These are phyloP conservation scores for Kwoniella heveanensis DNA, from an alignment of 768 basidiomycete species.

Conservation along the genomic window DNA sequence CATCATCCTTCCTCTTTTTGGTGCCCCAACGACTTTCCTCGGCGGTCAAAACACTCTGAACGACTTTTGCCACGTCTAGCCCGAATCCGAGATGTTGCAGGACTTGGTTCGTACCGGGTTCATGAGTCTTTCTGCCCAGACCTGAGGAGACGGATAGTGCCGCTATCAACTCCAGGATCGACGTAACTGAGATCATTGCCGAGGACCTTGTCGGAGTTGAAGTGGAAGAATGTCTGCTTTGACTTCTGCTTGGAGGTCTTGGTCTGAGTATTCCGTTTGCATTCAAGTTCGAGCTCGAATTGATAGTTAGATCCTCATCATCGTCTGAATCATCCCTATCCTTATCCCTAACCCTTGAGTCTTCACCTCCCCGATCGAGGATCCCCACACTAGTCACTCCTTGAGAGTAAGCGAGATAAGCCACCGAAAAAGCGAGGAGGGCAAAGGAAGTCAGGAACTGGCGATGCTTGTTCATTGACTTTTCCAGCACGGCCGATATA, in stretches of 20 bases:
- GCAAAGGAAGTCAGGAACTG: slow-evolving; percentile 41
- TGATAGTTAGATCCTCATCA: background rate
- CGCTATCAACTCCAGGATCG: slow-evolving; percentile 28
- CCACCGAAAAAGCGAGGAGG: slow-evolving; percentile 38
- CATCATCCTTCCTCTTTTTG: slow-evolving; percentile 2
- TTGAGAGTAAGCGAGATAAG: slow-evolving; percentile 48
- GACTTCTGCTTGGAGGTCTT: background rate
- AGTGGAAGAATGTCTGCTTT: background rate
- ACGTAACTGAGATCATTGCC: slow-evolving; percentile 31
- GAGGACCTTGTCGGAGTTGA: background rate
- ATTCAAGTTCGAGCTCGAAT: too few relatives aligned
- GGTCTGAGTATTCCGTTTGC: background rate
- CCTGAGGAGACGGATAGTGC: slow-evolving; percentile 22
- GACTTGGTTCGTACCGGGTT: slow-evolving; percentile 26
- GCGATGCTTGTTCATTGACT: slow-evolving; percentile 30
- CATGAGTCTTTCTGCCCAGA: slow-evolving; percentile 35
- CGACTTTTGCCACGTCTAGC: slow-evolving; percentile 44
- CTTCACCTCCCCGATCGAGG: slow-evolving; percentile 12
- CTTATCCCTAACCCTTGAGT: background rate
- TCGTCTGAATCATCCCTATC: slow-evolving; percentile 18
- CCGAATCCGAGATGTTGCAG: slow-evolving; percentile 40
- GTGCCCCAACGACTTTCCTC: slow-evolving; percentile 27
- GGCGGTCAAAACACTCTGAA: slow-evolving; percentile 26
- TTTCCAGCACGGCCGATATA: slow-evolving; percentile 14
- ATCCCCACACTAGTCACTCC: slow-evolving; percentile 43